A percentile compares a stretch with the other conserved stretches of the same genome.
These are phyloP conservation scores for Cadophora sp. DNA, from an alignment of 2,329 filamentous ascomycete genomes.

Conservation along the genomic window DNA sequence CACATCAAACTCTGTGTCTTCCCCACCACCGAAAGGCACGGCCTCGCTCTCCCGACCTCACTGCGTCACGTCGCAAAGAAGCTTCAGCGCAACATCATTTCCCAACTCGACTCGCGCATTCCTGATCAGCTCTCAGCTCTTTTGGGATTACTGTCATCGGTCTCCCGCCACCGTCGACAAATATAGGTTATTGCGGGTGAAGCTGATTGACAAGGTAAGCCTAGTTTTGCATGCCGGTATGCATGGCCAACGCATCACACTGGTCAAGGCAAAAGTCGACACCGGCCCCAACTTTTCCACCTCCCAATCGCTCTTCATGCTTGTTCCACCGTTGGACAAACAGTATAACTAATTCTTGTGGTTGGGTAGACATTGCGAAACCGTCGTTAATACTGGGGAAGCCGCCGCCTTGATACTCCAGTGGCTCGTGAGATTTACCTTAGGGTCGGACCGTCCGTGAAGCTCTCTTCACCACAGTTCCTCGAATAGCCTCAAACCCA, in stretches of 20 bases:
- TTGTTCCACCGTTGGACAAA: slow-evolving; percentile 36
- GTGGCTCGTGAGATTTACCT: slow-evolving; percentile 37
- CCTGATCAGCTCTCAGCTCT: slow-evolving; percentile 27
- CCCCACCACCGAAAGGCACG: slow-evolving; percentile 22
- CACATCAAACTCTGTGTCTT: slow-evolving; percentile 15
- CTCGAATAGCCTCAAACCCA: slow-evolving; percentile 41
- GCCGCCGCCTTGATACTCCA: slow-evolving; percentile 31
- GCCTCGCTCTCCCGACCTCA: slow-evolving; percentile 22
- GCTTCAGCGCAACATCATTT: slow-evolving; percentile 28
- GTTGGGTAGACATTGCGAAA: slow-evolving; percentile 40
- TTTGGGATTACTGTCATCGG: slow-evolving; percentile 29
- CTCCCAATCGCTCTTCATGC: slow-evolving; percentile 40
- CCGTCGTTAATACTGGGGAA: slow-evolving; percentile 18
- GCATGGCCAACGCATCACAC: slow-evolving; percentile 45
- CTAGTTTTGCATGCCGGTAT: slow-evolving; percentile 43
- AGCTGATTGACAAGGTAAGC: slow-evolving; percentile 45
- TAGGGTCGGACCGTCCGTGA: slow-evolving; percentile 27
- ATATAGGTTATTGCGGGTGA: slow-evolving; percentile 39
- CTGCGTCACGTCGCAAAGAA: slow-evolving; percentile 33
- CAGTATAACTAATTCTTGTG: slow-evolving; percentile 42
- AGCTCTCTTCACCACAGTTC: slow-evolving; percentile 32
- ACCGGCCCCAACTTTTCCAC: slow-evolving; percentile 36
- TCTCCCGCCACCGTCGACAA: slow-evolving; percentile 37
- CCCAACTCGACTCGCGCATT: slow-evolving; percentile 18
- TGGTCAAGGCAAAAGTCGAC: slow-evolving; percentile 42